Base-by-base conservation (phyloP, 2,329 filamentous ascomycete species). In the Didymella exigua region DNA sequence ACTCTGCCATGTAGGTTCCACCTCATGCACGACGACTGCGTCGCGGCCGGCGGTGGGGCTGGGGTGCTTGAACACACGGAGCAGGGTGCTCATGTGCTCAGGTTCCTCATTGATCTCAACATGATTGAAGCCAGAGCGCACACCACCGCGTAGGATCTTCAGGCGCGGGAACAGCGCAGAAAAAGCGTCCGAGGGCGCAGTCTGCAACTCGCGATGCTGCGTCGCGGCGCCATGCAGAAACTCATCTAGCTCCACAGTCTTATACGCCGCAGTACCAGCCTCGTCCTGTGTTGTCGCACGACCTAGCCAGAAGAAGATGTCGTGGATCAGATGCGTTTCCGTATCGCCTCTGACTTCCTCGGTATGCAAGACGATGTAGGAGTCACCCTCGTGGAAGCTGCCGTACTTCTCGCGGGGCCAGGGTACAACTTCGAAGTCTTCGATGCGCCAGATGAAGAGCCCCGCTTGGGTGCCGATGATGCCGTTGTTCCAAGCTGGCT, bases 231-330 rank as follows among this genome's bases (percentile, higher is more conserved):
- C 86, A 34, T 80, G 76, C 44, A 89, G 71, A 65, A 87, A 88
- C 72, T 89, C 86, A 63, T 89, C 87, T 14, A 89, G 77, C 72
- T 89, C 87, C 21, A 88, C 86, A 0, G 86, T 87, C 77, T 89
- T 89, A 76, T 89, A 88, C 2, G 87, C 86, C 0, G 87, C 87
- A 0, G 83, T 85, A 14, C 86, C 87, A 2, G 86, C 86, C 74
- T 89, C 87, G 60, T 89, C 87, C 74, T 88, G 85, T 2, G 84
- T 82, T 0, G 86, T 89, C 66, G 87, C 82, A 46, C 73, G 78
- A 4, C 87, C 87, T 0, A 89, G 79, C 86, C 86, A 89, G 76
- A 89, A 89, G 78, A 86, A 89, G 65, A 89, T 82, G 44, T 89
- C 86, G 63, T 89, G 86, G 36, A 65, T 54, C 14, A 70, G 29